Evolutionary conservation across 1,139 yeast species (phyloP).

Genomic region (Suhomyces bribrorum): DNA sequence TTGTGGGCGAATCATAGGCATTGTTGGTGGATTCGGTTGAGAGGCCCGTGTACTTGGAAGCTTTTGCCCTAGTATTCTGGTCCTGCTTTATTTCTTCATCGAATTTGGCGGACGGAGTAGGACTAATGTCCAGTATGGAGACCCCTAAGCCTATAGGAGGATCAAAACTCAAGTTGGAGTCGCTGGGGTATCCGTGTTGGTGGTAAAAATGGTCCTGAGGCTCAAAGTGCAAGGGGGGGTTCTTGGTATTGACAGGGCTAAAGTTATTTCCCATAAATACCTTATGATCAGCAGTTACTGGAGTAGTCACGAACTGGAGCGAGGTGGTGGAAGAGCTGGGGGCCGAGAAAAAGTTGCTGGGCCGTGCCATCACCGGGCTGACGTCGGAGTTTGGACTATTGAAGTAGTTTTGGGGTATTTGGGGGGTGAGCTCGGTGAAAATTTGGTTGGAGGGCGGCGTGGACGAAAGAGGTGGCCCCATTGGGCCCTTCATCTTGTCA

Average conservation of each 20-base stretch:
- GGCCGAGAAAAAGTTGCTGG: conserved; percentile 11
- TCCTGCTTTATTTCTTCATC: neutral
- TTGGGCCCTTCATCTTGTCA: neutral
- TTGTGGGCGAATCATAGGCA: conserved; percentile 19
- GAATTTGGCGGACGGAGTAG: conserved; percentile 2
- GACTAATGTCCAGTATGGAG: conserved; percentile 4
- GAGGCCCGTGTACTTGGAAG: neutral
- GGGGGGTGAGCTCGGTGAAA: conserved; percentile 10
- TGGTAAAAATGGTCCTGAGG: neutral
- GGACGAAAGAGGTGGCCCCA: conserved; percentile 1
- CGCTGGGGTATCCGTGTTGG: conserved; percentile 1
- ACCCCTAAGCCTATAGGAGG: conserved; percentile 10
- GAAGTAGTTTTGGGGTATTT: conserved; percentile 6
- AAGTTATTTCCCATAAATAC: conserved; percentile 5
- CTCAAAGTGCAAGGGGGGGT: conserved; percentile 2
- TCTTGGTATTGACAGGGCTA: conserved; percentile 6
- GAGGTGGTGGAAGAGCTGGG: conserved; percentile 12
- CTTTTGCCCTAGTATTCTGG: neutral
- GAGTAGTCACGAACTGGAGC: conserved; percentile 8
- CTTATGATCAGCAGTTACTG: conserved; percentile 6
- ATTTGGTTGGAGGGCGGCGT: conserved; percentile 9
- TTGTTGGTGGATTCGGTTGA: conserved; percentile 5
- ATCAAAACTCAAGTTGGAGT: conserved; percentile 4
- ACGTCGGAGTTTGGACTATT: conserved; percentile 15
- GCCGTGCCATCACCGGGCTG: conserved; percentile 10